Evolutionary conservation across 257 asterid species (phyloP), one percentile per base, ranked within the genome.

Genomic region (Datura wrightii): DNA sequence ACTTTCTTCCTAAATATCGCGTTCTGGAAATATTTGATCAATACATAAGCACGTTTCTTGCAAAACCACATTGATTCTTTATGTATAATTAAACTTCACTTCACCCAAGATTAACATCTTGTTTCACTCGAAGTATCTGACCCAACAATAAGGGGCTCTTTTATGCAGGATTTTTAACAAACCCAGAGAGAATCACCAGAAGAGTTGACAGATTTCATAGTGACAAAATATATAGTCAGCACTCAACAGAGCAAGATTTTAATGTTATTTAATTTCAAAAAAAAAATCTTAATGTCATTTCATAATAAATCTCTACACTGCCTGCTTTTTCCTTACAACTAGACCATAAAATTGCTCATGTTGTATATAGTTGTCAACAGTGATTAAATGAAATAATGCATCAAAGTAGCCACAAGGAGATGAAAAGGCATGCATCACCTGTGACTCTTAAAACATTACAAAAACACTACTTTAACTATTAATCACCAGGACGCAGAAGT

Each of bases 361-460:
- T 42, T 70, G 6, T 42, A 70, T 48, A 70, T 54, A 70, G 79
- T n/a, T 41, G 53, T 70, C 53, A 9, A 18, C 8, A 18, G 37
- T 70, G 5, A 18, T 39, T 8, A 18, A 19, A 70, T 18, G 16
- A 70, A 69, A 70, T 8, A 15, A 70, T 8, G 18, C 36, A 70
- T 18, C 34, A 0, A 69, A 69, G 79, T 69, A 41, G 37, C 37
- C 37, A 70, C 53, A 70, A 42, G 79, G 53, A 42, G 31, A 70
- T 70, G 6, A 70, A 70, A 70, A 70, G 31, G 79, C 54, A 70
- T 70, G 79, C 54, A 69, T 18, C 36, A 69, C 34, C 34, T 41
- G 31, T 8, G 53, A 39, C 15, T 16, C 50, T 5, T 69, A 69
- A 58, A 69, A 69, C 53, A 18, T 41, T 69, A 69, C 79, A 41